Evolutionary conservation across 306 rosid genomes (phyloP), one percentile per base, ranked within the genome.

Genomic region (Nissolia schottii): DNA sequence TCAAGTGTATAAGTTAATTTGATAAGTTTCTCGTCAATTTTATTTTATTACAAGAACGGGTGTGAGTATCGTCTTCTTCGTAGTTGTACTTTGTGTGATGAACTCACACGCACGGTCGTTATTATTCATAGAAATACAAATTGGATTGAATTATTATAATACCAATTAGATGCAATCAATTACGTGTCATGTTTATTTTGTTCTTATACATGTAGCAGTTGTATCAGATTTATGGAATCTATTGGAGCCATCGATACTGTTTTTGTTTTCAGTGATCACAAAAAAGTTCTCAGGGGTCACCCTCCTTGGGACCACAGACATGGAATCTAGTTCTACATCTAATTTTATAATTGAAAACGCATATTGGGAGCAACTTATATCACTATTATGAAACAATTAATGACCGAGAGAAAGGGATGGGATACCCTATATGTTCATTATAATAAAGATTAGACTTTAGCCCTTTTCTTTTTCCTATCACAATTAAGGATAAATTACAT

Each of bases 241-340:
- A 25, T 67, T 67, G 80, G 67, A 81, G 54, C 3, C 51, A 77
- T 57, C 62, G 32, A 77, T 48, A 7, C 6, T 38, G 48, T 49
- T 71, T 81, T 76, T 71, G 75, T 76, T 81, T 81, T 65, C 62
- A 71, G 75, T 38, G 49, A 71, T 63, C 20, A 35, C 29, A 64
- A 70, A 64, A 70, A 56, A 70, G 60, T 40, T 54, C 27, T 28
- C 18, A n/a, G 15, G 59, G 31, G 71, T 40, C 64, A 48, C 50
- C 54, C 50, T 38, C 54, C 37, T 57, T 64, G 62, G 81, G 79
- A 32, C 79, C 82, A 73, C 74, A 14, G 0, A 2, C 23, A 61
- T 73, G 73, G 67, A 81, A 77, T 77, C 73, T 67, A 61, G 53
- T 73, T 25, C 55, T 28, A 37, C 64, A 10, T 57, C 62, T 63